These are phyloP conservation scores for Physcomitrium patens DNA, from an alignment of 225 moss, liverwort and hornwort species.

Conservation along the genomic window DNA sequence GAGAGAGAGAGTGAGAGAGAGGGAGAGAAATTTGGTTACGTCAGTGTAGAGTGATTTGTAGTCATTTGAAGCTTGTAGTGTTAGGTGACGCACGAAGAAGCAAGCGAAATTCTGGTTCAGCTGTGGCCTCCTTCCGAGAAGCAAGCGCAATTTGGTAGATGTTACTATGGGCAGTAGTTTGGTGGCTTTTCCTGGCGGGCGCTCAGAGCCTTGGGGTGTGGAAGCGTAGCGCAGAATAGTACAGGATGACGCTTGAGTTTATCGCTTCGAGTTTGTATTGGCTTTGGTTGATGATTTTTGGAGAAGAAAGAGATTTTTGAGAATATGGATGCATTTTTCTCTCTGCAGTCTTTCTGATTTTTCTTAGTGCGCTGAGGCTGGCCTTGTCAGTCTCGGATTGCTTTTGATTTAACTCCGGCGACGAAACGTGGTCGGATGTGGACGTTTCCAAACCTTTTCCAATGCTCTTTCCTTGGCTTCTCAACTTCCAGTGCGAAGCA, in stretches of 20 bases:
- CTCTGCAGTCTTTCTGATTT: conserved; percentile 7
- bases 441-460: too few relatives aligned
- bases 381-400: too few relatives aligned
- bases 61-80: background rate
- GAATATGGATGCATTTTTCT: conserved; percentile 31
- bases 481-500: too few relatives aligned
- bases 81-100: too few relatives aligned
- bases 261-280: conserved; percentile 27
- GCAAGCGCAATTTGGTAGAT: background rate
- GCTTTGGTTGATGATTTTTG: conserved; percentile 31
- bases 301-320: conserved; percentile 20
- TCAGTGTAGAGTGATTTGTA: conserved; percentile 3
- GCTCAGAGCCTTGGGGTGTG: conserved; percentile 19
- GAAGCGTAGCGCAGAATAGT: conserved; percentile 11
- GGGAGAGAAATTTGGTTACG: conserved; percentile 3
- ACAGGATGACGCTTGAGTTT: background rate
- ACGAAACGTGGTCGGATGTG: too few relatives aligned
- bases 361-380: too few relatives aligned
- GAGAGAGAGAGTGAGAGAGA: too few relatives aligned
- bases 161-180: background rate
- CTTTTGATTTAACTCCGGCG: too few relatives aligned
- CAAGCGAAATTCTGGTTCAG: too few relatives aligned
- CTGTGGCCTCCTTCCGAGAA: too few relatives aligned
- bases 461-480: too few relatives aligned
- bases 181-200: conserved; percentile 21